Conservation (phyloP, 1,139 yeast genomes). For the Yamadazyma atmosphaerica region DNA sequence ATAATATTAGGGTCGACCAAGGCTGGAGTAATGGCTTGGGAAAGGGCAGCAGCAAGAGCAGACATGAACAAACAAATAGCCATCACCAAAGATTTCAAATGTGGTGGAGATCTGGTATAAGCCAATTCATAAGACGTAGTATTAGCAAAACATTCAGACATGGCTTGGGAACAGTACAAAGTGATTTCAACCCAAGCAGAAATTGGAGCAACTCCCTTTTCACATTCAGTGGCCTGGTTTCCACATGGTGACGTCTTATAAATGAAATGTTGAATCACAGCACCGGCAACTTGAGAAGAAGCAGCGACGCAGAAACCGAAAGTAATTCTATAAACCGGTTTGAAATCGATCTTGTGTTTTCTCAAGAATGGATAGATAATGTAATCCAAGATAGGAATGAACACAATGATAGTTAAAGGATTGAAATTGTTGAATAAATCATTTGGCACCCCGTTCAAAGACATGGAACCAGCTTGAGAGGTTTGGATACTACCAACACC, state of each 20-base stretch:
- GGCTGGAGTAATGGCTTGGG: constrained; percentile 56
- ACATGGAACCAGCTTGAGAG: constrained; percentile 68
- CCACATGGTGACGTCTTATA: constrained; percentile 43
- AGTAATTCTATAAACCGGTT: constrained; percentile 36
- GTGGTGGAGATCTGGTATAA: constrained; percentile 65
- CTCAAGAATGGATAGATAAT: constrained; percentile 60
- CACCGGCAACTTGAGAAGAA: constrained; percentile 42
- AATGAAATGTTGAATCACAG: constrained; percentile 35
- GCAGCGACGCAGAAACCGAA: constrained; percentile 39
- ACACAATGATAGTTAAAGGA: constrained; percentile 62
- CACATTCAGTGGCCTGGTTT: constrained; percentile 48
- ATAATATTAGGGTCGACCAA: constrained; percentile 20
- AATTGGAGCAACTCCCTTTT: constrained; percentile 46
- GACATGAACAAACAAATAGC: constrained; percentile 62
- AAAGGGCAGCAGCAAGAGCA: constrained; percentile 62
- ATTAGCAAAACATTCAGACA: constrained; percentile 68
- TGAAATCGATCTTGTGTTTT: constrained; percentile 39
- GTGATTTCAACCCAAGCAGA: constrained; percentile 57
- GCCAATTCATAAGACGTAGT: constrained; percentile 73
- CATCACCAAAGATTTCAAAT: constrained; percentile 68
- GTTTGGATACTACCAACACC: constrained; percentile 65
- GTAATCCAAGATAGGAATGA: constrained; percentile 64
- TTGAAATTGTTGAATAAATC: constrained; percentile 70
- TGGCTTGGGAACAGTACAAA: constrained; percentile 57
- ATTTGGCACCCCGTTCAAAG: constrained; percentile 67